These are phyloP conservation scores for Fusarium domesticum DNA, from an alignment of 2,329 filamentous ascomycete genomes.

Conservation along the genomic window DNA sequence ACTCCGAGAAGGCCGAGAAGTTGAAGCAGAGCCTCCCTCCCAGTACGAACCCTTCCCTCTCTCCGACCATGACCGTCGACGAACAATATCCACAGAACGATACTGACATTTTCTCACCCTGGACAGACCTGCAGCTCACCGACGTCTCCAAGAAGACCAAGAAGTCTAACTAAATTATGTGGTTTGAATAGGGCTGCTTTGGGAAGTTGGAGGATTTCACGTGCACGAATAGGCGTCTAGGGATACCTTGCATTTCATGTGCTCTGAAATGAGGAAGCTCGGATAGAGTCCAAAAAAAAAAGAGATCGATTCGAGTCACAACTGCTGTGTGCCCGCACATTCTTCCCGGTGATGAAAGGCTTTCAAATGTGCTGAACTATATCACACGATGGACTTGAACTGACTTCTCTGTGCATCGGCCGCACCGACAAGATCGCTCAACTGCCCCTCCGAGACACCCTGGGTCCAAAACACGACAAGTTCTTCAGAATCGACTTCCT, in stretches of 20 bases:
- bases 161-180: constrained; percentile 26
- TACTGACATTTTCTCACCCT: constrained; percentile 12
- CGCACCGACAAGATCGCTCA: constrained; percentile 23
- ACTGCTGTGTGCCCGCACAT: constrained; percentile 5
- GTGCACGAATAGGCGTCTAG: constrained; percentile 53
- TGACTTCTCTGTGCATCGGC: no score
- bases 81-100: background rate
- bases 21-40: constrained; percentile 98
- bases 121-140: constrained; percentile 51
- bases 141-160: constrained; percentile 55
- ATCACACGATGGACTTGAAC: constrained; percentile 27
- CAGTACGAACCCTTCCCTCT: constrained; percentile 60
- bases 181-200: constrained; percentile 27
- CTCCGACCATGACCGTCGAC: constrained; percentile 3
- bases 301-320: constrained; percentile 37
- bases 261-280: constrained; percentile 39
- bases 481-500: constrained; percentile 33
- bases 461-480: constrained; percentile 42
- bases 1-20: constrained; percentile 99
- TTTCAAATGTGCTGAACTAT: constrained; percentile 12
- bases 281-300: constrained; percentile 36
- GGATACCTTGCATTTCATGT: constrained; percentile 53
- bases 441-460: constrained; percentile 33
- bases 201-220: constrained; percentile 33
- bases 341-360: constrained; percentile 9